A percentile compares a stretch with the other conserved stretches of the same genome.
phyloP scores from a whole-genome alignment of 2,329 filamentous ascomycete species.

The Trichoderma sp. region DNA sequence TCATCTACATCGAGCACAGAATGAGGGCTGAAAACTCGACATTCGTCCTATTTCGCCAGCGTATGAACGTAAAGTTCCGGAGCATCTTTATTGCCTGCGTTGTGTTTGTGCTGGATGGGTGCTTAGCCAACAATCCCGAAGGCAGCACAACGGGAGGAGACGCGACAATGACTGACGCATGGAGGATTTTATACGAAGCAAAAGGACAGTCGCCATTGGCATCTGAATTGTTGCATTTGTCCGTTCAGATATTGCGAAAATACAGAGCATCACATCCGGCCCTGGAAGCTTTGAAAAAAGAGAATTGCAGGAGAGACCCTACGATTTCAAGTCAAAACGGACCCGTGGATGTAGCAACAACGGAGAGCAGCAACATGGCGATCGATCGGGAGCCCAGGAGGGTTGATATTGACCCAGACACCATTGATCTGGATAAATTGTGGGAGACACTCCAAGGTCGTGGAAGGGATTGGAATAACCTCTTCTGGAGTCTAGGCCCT shows the following conservation, averaged over 20 bases:
- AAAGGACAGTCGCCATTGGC: conserved; percentile 30
- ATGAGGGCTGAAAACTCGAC: conserved; percentile 28
- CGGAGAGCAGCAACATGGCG: not conserved
- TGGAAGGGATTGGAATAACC: conserved; percentile 33
- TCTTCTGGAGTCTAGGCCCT: conserved; percentile 35
- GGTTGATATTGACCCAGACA: conserved; percentile 18
- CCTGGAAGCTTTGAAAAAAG: conserved; percentile 22
- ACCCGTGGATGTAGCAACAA: not conserved
- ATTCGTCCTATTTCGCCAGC: conserved; percentile 30
- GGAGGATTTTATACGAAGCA: conserved; percentile 35
- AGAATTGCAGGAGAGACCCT: not conserved
- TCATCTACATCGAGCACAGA: conserved; percentile 31
- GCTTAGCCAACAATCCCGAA: conserved; percentile 24
- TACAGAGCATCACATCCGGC: conserved; percentile 29
- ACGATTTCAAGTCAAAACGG: conserved; percentile 15
- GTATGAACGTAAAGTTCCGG: conserved; percentile 32
- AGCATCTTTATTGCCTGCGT: conserved; percentile 36
- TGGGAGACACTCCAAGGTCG: conserved; percentile 28
- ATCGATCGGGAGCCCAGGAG: conserved; percentile 22
- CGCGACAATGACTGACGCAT: conserved; percentile 31
- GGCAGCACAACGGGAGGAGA: conserved; percentile 26
- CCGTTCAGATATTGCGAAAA: conserved; percentile 33
- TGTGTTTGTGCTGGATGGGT: conserved; percentile 34
- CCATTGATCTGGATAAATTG: conserved; percentile 27
- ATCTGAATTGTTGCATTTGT: conserved; percentile 31